phyloP scores from a whole-genome alignment of 371 early-diverging fungal species.

The Smittium mucronatum region DNA sequence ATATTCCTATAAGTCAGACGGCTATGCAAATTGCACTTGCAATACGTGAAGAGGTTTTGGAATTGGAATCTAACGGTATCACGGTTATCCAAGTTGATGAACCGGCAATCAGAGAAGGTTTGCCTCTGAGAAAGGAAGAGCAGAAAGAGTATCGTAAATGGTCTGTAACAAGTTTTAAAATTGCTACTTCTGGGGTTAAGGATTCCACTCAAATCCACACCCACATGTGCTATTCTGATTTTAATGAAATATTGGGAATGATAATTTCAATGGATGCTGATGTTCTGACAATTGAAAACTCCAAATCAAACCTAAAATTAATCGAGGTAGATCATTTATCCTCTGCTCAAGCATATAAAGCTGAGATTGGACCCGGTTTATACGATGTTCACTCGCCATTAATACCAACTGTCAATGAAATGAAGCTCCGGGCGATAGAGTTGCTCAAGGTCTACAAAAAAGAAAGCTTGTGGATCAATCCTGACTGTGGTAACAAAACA shows the following conservation, averaged over 20 bases:
- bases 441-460: constrained; percentile 58
- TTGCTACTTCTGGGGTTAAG: constrained; percentile 74
- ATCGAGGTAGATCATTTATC: constrained; percentile 50
- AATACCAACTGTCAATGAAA: constrained; percentile 80
- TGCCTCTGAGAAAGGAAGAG: constrained; percentile 79
- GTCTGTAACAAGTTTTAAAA: constrained; percentile 88
- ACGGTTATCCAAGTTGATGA: constrained; percentile 93
- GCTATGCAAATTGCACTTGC: constrained; percentile 87
- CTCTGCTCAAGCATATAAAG: constrained; percentile 64
- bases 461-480: constrained; percentile 88
- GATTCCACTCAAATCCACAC: constrained; percentile 92
- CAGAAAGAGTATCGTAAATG: constrained; percentile 85
- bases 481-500: constrained; percentile 96
- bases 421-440: constrained; percentile 62
- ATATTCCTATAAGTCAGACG: constrained; percentile 72
- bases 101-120: constrained; percentile 95
- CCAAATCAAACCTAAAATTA: constrained; percentile 90
- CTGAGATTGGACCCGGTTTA: constrained; percentile 90
- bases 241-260: constrained; percentile 90
- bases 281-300: constrained; percentile 93
- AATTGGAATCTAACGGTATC: constrained; percentile 86
- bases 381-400: constrained; percentile 95
- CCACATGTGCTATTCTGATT: constrained; percentile 95
- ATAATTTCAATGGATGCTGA: constrained; percentile 86
- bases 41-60: constrained; percentile 88